Evolutionary conservation across 495 filamentous ascomycete species (phyloP).

Genomic region (Aspergillus homomorphus): DNA sequence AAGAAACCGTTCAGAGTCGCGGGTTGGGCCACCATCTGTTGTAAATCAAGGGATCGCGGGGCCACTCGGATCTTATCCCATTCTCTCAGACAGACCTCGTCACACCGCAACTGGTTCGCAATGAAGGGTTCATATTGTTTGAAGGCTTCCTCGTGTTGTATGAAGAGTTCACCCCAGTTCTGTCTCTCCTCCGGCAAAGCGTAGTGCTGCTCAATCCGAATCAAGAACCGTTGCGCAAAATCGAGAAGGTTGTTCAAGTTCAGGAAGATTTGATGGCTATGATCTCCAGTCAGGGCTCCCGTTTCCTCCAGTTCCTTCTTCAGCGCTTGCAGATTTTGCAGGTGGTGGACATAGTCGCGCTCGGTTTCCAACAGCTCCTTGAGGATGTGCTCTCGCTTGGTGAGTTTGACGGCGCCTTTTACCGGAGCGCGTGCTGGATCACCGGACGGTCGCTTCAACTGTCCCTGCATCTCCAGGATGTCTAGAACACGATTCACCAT

Average conservation of each 20-base stretch:
- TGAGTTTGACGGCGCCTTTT: conserved; percentile 54
- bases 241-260: conserved; percentile 93
- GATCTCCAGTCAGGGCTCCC: conserved; percentile 82
- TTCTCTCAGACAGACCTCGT: conserved; percentile 44
- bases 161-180: conserved; percentile 88
- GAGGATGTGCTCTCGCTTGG: conserved; percentile 82
- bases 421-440: conserved; percentile 43
- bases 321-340: conserved; percentile 88
- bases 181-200: conserved; percentile 71
- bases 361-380: conserved; percentile 90
- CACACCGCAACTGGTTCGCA: conserved; percentile 72
- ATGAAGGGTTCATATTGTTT: conserved; percentile 94
- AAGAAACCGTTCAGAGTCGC: conserved; percentile 78
- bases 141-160: conserved; percentile 74
- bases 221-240: conserved; percentile 91
- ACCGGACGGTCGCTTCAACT: conserved; percentile 56
- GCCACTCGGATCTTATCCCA: conserved; percentile 56
- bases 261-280: conserved; percentile 90
- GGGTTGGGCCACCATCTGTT: conserved; percentile 60
- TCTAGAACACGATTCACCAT: conserved; percentile 89
- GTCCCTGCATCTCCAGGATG: conserved; percentile 68
- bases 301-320: conserved; percentile 87
- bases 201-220: conserved; percentile 93
- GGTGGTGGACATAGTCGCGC: conserved; percentile 96
- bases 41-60: conserved; percentile 52